A percentile compares a stretch with the other conserved stretches of the same genome.
These are phyloP conservation scores for Russula dissimulans DNA, from an alignment of 768 basidiomycete species.

Conservation along the genomic window DNA sequence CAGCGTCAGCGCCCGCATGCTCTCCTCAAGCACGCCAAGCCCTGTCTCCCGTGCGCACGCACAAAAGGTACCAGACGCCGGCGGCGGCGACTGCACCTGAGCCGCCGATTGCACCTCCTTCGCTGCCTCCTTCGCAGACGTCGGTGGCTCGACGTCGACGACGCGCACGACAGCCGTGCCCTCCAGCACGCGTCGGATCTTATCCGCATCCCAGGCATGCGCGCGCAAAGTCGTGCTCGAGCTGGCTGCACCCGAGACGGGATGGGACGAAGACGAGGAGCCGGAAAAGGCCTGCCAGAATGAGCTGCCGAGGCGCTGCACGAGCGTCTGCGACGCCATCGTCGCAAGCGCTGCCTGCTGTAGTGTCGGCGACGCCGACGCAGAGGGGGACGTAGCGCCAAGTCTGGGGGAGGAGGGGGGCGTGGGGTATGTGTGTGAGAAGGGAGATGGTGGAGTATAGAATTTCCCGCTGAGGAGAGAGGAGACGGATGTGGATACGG, in stretches of 20 bases:
- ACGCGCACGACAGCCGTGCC: slow-evolving; percentile 73
- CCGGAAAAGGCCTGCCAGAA: slow-evolving; percentile 80
- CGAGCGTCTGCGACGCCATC: slow-evolving; percentile 70
- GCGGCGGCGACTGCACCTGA: not conserved
- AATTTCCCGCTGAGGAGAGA: slow-evolving; percentile 40
- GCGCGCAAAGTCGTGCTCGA: not conserved
- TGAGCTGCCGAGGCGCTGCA: slow-evolving; percentile 59
- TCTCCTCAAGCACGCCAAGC: slow-evolving; percentile 42
- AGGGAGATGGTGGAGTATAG: not conserved
- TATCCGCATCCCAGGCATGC: slow-evolving; percentile 52
- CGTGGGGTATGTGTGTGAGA: slow-evolving; percentile 28
- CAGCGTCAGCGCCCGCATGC: slow-evolving; percentile 57
- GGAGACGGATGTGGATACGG: slow-evolving; percentile 21
- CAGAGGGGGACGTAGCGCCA: slow-evolving; percentile 21
- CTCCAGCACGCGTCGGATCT: slow-evolving; percentile 72
- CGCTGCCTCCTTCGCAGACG: not conserved
- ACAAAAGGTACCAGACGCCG: slow-evolving; percentile 7
- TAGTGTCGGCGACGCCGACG: slow-evolving; percentile 27
- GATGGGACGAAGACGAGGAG: slow-evolving; percentile 15
- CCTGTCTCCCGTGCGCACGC: slow-evolving; percentile 14
- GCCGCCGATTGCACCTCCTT: not conserved
- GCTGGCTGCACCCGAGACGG: not conserved
- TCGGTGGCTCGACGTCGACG: slow-evolving; percentile 56
- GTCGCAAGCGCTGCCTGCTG: slow-evolving; percentile 53
- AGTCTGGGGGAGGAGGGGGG: slow-evolving; percentile 38